Evolutionary conservation across 305 asterid species (phyloP).

Genomic region (Striga hermonthica): DNA sequence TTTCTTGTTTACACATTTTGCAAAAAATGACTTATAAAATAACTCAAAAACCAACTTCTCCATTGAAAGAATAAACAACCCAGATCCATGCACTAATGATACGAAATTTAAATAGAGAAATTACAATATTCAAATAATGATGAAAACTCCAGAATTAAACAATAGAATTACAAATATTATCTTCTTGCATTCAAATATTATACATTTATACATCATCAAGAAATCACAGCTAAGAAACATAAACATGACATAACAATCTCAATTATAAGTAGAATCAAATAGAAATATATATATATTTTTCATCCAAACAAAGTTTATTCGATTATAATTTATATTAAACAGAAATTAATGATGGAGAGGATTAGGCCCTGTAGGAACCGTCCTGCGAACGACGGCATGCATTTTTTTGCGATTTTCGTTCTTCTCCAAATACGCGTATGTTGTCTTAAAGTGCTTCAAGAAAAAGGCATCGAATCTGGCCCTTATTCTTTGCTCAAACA

Average conservation of each 20-base stretch:
- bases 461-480: neutral
- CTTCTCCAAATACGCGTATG: neutral
- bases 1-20: no score
- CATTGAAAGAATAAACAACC: no score
- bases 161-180: no score
- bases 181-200: no score
- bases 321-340: no score
- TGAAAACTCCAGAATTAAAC: neutral
- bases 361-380: neutral
- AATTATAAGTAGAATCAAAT: neutral
- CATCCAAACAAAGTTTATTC: no score
- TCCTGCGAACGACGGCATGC: neutral
- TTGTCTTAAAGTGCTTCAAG: neutral
- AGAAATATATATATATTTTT: neutral
- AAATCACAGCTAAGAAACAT: no score
- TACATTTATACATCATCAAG: no score
- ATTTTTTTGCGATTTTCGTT: neutral
- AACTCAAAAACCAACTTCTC: no score
- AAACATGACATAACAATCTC: neutral
- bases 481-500: neutral
- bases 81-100: no score
- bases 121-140: neutral
- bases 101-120: no score
- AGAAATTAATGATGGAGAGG: slow-evolving; percentile 4
- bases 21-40: no score